Percentiles rank a stretch among this genome's conserved stretches.
Conservation (phyloP, 164 flowering plant genomes). For the Platanus orientalis region DNA sequence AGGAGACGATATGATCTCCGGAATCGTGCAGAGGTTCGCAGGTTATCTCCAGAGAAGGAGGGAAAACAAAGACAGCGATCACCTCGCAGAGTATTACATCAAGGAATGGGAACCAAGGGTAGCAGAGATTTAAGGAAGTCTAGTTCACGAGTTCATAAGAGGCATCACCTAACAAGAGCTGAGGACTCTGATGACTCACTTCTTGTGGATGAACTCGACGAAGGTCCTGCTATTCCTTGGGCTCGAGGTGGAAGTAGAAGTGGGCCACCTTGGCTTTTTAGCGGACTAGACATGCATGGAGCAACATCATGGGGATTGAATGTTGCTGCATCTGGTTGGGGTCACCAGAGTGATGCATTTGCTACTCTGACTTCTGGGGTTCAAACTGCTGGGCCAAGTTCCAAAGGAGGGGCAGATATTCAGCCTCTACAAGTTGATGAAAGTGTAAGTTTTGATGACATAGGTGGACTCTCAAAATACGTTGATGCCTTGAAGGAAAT, state of each 20-base stretch:
- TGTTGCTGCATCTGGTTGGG: conserved; percentile 99
- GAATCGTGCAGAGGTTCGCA: conserved; percentile 90
- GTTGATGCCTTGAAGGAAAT: conserved; percentile 95
- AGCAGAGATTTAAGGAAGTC: conserved; percentile 83
- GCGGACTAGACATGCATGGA: conserved; percentile 89
- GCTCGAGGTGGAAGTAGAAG: conserved; percentile 81
- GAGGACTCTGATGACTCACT: conserved; percentile 99
- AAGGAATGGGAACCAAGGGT: conserved; percentile 83
- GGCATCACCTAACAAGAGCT: conserved; percentile 65
- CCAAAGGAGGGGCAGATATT: conserved; percentile 99
- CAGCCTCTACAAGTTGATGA: conserved; percentile 97
- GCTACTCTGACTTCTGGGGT: conserved; percentile 64
- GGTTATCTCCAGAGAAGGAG: conserved; percentile 59
- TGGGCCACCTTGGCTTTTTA: conserved; percentile 91
- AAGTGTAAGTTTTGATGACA: conserved; percentile 90
- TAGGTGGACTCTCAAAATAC: conserved; percentile 95
- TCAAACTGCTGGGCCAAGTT: conserved; percentile 99
- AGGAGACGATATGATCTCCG: conserved; percentile 93
- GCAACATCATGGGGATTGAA: conserved; percentile 85
- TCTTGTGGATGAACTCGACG: conserved; percentile 98
- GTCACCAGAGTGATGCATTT: conserved; percentile 79
- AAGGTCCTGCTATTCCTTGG: conserved; percentile 92
- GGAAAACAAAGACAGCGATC: conserved; percentile 79
- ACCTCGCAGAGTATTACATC: conserved; percentile 87
- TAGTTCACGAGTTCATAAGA: conserved; percentile 86